phyloP scores from a whole-genome alignment of 2,329 filamentous ascomycete genomes.

The Xylaria arbuscula region DNA sequence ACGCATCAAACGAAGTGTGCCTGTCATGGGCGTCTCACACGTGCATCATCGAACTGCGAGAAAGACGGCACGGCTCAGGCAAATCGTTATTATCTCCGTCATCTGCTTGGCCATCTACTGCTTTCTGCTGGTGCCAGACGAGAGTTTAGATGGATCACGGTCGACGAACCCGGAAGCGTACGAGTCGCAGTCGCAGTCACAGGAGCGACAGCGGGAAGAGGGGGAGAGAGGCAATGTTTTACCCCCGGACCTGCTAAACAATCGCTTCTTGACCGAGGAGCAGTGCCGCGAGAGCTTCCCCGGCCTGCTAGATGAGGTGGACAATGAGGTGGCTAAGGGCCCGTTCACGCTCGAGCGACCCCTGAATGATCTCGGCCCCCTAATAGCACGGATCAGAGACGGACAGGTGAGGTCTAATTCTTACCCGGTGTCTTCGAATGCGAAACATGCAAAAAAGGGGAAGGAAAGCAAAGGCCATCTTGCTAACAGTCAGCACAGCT shows the following conservation, averaged over 20 bases:
- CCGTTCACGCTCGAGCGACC: conserved; percentile 55
- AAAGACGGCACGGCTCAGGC: conserved; percentile 45
- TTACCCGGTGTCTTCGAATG: too few relatives aligned
- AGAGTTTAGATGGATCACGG: conserved; percentile 39
- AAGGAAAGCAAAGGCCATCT: background rate
- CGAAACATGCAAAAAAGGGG: background rate
- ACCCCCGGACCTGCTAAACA: conserved; percentile 45
- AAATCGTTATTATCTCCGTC: conserved; percentile 45
- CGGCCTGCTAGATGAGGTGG: conserved; percentile 59
- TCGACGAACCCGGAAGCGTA: conserved; percentile 31
- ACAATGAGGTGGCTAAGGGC: conserved; percentile 57
- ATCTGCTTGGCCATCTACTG: conserved; percentile 48
- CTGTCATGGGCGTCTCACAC: conserved; percentile 29
- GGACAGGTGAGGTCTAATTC: conserved; percentile 54
- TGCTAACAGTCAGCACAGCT: conserved; percentile 49
- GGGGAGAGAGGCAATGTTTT: conserved; percentile 11
- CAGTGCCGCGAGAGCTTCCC: conserved; percentile 61
- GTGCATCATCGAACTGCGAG: conserved; percentile 29
- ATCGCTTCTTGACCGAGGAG: conserved; percentile 55
- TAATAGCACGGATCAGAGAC: conserved; percentile 57
- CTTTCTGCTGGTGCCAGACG: conserved; percentile 43
- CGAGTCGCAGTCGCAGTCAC: conserved; percentile 13
- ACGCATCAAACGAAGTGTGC: background rate
- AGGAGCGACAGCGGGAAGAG: background rate
- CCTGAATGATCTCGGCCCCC: conserved; percentile 54